These are phyloP conservation scores for Ganoderma leucocontextum DNA, from an alignment of 1,284 basidiomycete genomes.

Conservation along the genomic window DNA sequence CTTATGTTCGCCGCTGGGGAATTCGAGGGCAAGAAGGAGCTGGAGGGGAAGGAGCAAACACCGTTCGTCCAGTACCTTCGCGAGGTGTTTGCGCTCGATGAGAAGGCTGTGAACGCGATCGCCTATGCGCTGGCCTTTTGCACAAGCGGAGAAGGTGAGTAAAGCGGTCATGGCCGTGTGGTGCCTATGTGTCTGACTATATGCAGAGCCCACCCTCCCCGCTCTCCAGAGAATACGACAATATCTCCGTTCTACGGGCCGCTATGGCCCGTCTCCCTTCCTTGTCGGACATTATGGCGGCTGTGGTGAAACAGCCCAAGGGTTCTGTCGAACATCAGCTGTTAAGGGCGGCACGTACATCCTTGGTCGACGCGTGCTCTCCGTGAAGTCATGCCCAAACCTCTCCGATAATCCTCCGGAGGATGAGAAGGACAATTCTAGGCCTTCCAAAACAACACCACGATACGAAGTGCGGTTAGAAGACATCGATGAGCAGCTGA, in stretches of 20 bases:
- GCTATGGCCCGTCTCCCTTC: constrained; percentile 92
- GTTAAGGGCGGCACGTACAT: constrained; percentile 89
- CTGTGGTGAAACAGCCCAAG: constrained; percentile 90
- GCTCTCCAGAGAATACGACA: constrained; percentile 73
- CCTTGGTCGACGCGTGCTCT: constrained; percentile 67
- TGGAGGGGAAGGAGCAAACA: constrained; percentile 62
- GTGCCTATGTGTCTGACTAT: background rate
- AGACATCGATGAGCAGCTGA: constrained; percentile 64
- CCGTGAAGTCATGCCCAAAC: constrained; percentile 39
- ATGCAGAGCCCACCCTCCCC: constrained; percentile 67
- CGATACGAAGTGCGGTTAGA: constrained; percentile 62
- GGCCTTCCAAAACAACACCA: background rate
- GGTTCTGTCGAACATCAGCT: constrained; percentile 90
- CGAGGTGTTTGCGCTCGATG: constrained; percentile 68
- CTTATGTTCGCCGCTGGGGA: constrained; percentile 82
- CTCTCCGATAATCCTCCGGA: constrained; percentile 32
- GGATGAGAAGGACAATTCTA: constrained; percentile 16
- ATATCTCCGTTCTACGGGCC: constrained; percentile 84
- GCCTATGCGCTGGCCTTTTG: constrained; percentile 81
- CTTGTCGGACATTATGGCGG: constrained; percentile 96
- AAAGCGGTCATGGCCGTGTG: constrained; percentile 8
- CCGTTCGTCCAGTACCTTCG: constrained; percentile 71
- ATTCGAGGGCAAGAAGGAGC: constrained; percentile 70
- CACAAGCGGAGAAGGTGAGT: constrained; percentile 56
- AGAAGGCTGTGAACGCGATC: constrained; percentile 66